Evolutionary conservation across 805 yeast species (phyloP).

Genomic region (Saturnispora halmiae): DNA sequence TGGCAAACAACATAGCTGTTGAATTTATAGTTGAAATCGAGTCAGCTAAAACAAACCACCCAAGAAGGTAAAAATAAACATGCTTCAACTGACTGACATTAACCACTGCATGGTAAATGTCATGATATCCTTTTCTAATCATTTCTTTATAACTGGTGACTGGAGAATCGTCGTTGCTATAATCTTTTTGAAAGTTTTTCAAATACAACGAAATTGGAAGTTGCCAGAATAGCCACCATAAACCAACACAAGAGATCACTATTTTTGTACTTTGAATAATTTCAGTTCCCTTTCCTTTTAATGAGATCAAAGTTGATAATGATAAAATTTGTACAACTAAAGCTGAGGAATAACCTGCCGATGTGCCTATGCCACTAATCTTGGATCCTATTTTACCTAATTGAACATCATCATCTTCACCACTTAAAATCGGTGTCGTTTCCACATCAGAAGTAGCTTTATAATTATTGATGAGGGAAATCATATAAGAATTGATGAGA

Average conservation of each 20-base stretch:
- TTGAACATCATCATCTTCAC: constrained; percentile 4
- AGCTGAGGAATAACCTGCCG: constrained; percentile 63
- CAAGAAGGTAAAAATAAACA: constrained; percentile 54
- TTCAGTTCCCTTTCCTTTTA: constrained; percentile 13
- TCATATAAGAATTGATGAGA: constrained; percentile 68
- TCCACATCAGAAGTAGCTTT: constrained; percentile 4
- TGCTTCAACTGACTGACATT: constrained; percentile 55
- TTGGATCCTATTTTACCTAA: constrained; percentile 37
- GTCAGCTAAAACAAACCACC: constrained; percentile 74
- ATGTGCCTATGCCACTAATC: constrained; percentile 62
- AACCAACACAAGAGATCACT: constrained; percentile 56
- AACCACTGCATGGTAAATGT: constrained; percentile 44
- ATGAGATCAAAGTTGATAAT: constrained; percentile 33
- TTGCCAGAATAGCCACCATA: constrained; percentile 73
- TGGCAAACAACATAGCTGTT: constrained; percentile 69
- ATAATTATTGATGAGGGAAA: constrained; percentile 45
- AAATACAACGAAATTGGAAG: constrained; percentile 46
- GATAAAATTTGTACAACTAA: constrained; percentile 56
- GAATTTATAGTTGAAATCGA: constrained; percentile 71
- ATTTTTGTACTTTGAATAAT: constrained; percentile 39
- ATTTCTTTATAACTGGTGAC: constrained; percentile 1
- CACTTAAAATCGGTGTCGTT: neutral
- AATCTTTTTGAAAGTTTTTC: constrained; percentile 11
- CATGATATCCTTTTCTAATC: constrained; percentile 48
- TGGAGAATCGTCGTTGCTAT: neutral